Conservation (phyloP, 2,329 filamentous ascomycete species). For the Rhynchosporium agropyri region DNA sequence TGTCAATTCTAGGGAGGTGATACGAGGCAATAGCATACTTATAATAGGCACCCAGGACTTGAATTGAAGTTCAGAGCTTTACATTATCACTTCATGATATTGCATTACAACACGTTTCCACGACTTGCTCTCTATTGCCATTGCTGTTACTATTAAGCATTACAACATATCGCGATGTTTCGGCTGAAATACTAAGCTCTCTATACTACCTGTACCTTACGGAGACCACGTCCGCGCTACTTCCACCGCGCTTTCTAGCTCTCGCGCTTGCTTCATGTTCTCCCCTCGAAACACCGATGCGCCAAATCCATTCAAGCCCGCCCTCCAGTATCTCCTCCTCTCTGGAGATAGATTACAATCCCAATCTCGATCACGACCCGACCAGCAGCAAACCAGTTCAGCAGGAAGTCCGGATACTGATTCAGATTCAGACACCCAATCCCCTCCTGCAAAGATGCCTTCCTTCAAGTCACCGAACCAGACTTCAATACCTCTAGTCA, state of each 20-base stretch:
- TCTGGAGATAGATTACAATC: slow-evolving; percentile 26
- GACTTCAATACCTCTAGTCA: slow-evolving; percentile 48
- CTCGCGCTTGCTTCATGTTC: slow-evolving; percentile 32
- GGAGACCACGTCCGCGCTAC: no score
- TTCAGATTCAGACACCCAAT: slow-evolving; percentile 35
- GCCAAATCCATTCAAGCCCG: slow-evolving; percentile 44
- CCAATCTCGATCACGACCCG: slow-evolving; percentile 26
- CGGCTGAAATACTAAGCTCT: no score
- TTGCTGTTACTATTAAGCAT: no score
- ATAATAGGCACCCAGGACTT: no score
- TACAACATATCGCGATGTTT: no score
- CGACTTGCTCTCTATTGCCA: no score
- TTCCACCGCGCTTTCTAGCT: slow-evolving; percentile 9
- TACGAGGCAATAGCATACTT: no score
- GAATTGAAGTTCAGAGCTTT: no score
- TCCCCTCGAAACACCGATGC: slow-evolving; percentile 39
- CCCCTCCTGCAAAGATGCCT: slow-evolving; percentile 33
- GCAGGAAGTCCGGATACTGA: slow-evolving; percentile 37
- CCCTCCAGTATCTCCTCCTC: slow-evolving; percentile 46
- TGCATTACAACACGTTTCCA: no score
- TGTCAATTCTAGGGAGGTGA: no score
- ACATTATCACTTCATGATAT: no score
- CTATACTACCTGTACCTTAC: no score
- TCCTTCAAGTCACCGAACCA: slow-evolving; percentile 35
- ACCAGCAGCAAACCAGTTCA: slow-evolving; percentile 34